Conservation (phyloP, 495 filamentous ascomycete genomes). For the Xylaria castorea region DNA sequence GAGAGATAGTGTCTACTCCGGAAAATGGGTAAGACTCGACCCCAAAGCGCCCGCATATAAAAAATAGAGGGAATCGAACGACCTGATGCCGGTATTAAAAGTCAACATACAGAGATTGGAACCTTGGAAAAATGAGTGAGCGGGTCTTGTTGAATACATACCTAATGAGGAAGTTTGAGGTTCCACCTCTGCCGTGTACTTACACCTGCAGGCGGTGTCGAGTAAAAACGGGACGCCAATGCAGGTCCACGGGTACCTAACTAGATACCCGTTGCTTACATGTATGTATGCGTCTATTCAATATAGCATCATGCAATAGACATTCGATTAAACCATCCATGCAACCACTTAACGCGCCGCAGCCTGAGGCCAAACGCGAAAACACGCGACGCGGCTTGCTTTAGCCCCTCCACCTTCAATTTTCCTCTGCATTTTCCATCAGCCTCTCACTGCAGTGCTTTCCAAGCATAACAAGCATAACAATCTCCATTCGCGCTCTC, state of each 20-base stretch:
- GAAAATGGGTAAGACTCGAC: background rate
- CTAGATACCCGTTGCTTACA: too few species aligned
- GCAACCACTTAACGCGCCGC: slow-evolving; percentile 30
- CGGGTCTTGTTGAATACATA: background rate
- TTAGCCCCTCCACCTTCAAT: slow-evolving; percentile 25
- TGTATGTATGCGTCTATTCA: background rate
- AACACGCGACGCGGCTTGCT: slow-evolving; percentile 21
- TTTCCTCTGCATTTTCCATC: slow-evolving; percentile 13
- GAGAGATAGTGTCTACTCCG: background rate
- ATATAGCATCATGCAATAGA: background rate
- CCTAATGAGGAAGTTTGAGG: background rate
- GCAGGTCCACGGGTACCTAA: too few species aligned
- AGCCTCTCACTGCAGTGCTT: slow-evolving; percentile 23
- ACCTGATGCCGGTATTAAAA: background rate
- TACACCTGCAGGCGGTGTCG: background rate
- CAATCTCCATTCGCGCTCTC: background rate
- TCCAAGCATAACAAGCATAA: slow-evolving; percentile 4
- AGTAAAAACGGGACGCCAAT: too few species aligned
- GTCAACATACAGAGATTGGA: background rate
- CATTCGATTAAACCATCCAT: slow-evolving; percentile 6
- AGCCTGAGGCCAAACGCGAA: slow-evolving; percentile 5
- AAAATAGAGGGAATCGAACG: background rate
- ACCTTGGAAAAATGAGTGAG: background rate
- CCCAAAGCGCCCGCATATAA: background rate
- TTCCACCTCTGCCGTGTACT: background rate